Base-by-base conservation (phyloP, 2,329 filamentous ascomycete species). In the Neofusicoccum kwambonambiense region DNA sequence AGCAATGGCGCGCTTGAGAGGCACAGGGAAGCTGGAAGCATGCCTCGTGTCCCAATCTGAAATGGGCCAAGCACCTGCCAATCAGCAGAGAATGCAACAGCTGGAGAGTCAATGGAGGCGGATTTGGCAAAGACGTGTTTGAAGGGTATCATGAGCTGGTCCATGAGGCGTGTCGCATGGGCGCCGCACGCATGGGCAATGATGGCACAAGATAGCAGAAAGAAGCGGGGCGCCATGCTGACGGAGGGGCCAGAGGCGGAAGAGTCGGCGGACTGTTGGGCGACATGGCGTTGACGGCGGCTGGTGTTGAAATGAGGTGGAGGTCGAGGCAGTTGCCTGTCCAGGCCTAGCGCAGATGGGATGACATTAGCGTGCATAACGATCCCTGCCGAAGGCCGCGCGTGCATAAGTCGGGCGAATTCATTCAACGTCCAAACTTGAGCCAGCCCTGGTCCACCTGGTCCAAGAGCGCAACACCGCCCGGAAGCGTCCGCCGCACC, bases 61-160 rank as follows among this genome's bases (percentile, higher is more conserved):
- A 87, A 87, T 7, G 85, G 86, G 3, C 85, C 86, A 22, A 87
- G 76, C 22, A 85, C 69, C 61, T 85, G 73, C 84, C 84, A 86
- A 54, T 73, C 70, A 42, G 68, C 68, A 56, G 71, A 76, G 68
- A 80, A 76, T 35, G 70, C 68, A 58, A 78, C 66, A 49, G 70
- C 4, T 11, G 47, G 2, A 44, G 61, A 8, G 13, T 56, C 41
- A 17, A 54, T 8, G 6, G 47, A 62, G 34, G 37, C 31, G 9
- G 42, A 44, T 47, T 60, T 47, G 31, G 42, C 42, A 37, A 60
- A 19, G 56, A 47, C 9, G 11, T 37, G 44, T 19, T 37, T 19
- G 41, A 60, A n/a, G 1, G 56, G 56, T 4, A 60, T 8, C 56
- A 60, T 47, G n/a, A 47, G 37, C 9, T 22, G 19, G 3, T 60